Evolutionary conservation across 1,284 basidiomycete species (phyloP).

Genomic region (Puccinia triticina): DNA sequence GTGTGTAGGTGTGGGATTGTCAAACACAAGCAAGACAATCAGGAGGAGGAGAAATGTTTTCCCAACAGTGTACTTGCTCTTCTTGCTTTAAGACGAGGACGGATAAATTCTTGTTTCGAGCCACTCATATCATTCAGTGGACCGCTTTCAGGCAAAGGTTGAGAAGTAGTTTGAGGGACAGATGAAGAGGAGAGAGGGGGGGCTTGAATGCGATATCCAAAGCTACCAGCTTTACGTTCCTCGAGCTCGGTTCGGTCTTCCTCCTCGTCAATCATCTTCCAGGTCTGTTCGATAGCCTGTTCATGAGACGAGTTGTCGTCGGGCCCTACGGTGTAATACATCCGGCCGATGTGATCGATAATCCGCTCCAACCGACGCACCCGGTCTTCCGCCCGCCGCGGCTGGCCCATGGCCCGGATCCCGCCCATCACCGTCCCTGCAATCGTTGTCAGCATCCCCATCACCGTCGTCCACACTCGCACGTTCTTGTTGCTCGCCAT

Average conservation of each 20-base stretch:
- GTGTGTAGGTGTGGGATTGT: background rate
- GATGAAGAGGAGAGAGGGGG: background rate
- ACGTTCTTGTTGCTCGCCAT: constrained; percentile 34
- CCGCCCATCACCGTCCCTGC: constrained; percentile 43
- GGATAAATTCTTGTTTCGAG: background rate
- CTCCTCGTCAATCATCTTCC: constrained; percentile 50
- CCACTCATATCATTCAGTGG: background rate
- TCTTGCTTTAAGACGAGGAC: constrained; percentile 23
- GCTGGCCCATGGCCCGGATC: constrained; percentile 45
- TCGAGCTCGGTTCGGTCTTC: constrained; percentile 38
- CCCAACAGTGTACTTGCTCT: constrained; percentile 32
- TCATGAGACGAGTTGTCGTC: constrained; percentile 16
- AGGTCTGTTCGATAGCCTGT: constrained; percentile 41
- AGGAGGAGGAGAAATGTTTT: background rate
- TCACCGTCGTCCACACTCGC: background rate
- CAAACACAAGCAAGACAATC: background rate
- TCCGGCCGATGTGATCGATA: constrained; percentile 43
- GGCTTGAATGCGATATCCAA: constrained; percentile 24
- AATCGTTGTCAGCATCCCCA: constrained; percentile 38
- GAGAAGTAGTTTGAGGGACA: background rate
- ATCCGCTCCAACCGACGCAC: constrained; percentile 33
- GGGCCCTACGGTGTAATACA: constrained; percentile 36
- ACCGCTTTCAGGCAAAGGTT: background rate
- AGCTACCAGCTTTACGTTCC: constrained; percentile 29
- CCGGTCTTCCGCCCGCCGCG: constrained; percentile 40